phyloP scores from a whole-genome alignment of 1,284 basidiomycete genomes.

The Apiotrichum montevideense region DNA sequence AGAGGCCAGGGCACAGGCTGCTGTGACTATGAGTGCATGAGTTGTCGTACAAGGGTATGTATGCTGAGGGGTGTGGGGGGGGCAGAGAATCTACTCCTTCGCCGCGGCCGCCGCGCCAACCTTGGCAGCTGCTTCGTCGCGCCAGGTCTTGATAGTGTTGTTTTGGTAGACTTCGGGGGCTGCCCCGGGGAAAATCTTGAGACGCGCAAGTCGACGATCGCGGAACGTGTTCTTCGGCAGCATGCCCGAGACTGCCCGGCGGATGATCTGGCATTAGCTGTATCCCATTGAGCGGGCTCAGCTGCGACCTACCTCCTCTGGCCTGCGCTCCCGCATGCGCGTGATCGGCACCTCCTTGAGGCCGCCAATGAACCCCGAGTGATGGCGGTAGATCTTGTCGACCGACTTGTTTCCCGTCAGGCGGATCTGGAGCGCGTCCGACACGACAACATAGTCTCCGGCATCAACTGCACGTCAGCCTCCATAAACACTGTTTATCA shows the following conservation, averaged over 20 bases:
- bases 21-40: slow-evolving; percentile 4
- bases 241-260: slow-evolving; percentile 94
- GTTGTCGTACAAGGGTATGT: not conserved
- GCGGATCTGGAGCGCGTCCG: slow-evolving; percentile 75
- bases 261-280: slow-evolving; percentile 64
- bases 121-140: slow-evolving; percentile 14
- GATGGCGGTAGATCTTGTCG: slow-evolving; percentile 81
- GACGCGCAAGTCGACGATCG: slow-evolving; percentile 71
- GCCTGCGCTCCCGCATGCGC: slow-evolving; percentile 73
- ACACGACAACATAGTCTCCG: slow-evolving; percentile 96
- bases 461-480: slow-evolving; percentile 64
- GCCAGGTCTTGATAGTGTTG: slow-evolving; percentile 39
- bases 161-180: slow-evolving; percentile 27
- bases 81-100: not conserved
- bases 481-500: slow-evolving; percentile 52
- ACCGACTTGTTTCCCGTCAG: slow-evolving; percentile 86
- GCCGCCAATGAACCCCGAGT: slow-evolving; percentile 90
- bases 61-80: not conserved
- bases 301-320: slow-evolving; percentile 70
- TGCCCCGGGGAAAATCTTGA: slow-evolving; percentile 71
- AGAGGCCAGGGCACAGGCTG: not conserved
- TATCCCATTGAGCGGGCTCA: not conserved
- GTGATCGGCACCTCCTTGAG: slow-evolving; percentile 82
- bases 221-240: slow-evolving; percentile 91
- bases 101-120: not conserved